phyloP scores from a whole-genome alignment of 129 eudicot genomes.

The Ambrosia artemisiifolia region DNA sequence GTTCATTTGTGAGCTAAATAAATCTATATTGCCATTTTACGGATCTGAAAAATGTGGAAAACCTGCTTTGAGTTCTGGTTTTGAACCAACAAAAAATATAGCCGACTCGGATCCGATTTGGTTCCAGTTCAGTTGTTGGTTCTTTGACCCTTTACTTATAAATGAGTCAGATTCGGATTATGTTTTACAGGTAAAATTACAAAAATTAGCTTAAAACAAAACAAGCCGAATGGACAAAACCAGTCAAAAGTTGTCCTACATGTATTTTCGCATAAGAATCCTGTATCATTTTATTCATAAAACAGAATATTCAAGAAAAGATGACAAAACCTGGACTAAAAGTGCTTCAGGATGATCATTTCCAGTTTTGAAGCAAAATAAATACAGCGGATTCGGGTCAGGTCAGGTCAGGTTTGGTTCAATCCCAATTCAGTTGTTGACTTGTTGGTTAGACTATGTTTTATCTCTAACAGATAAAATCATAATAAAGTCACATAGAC shows the following conservation, averaged over 20 bases:
- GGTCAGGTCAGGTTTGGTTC: neutral
- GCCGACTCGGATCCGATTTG: neutral
- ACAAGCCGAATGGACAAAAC: neutral
- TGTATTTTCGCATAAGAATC: no score
- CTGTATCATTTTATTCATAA: no score
- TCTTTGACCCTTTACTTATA: neutral
- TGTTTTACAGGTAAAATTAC: neutral
- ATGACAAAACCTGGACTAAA: neutral
- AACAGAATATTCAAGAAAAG: no score
- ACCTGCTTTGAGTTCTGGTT: neutral
- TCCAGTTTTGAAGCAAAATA: no score
- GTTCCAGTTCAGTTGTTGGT: neutral
- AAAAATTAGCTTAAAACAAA: neutral
- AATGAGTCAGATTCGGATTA: no score
- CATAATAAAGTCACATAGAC: no score
- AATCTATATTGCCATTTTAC: neutral
- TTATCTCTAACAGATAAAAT: neutral
- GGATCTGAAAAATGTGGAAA: no score
- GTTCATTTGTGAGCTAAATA: neutral
- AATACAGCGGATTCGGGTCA: neutral
- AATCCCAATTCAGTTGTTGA: neutral
- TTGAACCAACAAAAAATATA: conserved; percentile 13
- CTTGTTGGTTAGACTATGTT: neutral
- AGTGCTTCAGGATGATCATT: neutral
- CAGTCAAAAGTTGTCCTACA: neutral